phyloP scores from a whole-genome alignment of 2,329 filamentous ascomycete species.

The Colletotrichum sp. region DNA sequence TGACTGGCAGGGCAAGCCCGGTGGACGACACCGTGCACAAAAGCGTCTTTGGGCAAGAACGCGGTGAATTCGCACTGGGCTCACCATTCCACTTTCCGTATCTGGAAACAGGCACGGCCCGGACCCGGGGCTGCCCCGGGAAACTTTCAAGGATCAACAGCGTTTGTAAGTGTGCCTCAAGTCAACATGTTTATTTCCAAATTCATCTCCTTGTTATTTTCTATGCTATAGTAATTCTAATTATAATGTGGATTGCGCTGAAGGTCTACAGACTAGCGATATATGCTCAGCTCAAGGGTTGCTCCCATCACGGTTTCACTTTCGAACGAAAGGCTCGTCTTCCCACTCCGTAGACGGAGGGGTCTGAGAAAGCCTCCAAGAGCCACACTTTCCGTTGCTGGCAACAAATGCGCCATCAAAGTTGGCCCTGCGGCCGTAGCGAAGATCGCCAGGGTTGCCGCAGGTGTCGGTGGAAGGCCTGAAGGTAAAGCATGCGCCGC shows the following conservation, averaged over 20 bases:
- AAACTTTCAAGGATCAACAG: background rate
- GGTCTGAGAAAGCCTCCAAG: background rate
- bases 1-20: background rate
- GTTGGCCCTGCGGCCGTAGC: background rate
- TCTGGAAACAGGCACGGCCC: background rate
- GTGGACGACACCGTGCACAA: background rate
- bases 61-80: background rate
- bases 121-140: background rate
- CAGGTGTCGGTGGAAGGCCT: background rate
- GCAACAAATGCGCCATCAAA: background rate
- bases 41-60: background rate
- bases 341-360: background rate
- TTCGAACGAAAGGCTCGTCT: background rate
- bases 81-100: background rate
- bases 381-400: slow-evolving; percentile 9
- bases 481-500: background rate
- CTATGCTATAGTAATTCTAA: background rate
- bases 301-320: background rate
- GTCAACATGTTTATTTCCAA: background rate
- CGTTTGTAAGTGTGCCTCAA: background rate
- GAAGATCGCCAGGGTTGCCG: background rate
- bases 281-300: background rate
- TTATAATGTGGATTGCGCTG: background rate
- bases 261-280: background rate
- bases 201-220: background rate